Evolutionary conservation across 768 basidiomycete genomes (phyloP).

Genomic region (Lepiota venenata): DNA sequence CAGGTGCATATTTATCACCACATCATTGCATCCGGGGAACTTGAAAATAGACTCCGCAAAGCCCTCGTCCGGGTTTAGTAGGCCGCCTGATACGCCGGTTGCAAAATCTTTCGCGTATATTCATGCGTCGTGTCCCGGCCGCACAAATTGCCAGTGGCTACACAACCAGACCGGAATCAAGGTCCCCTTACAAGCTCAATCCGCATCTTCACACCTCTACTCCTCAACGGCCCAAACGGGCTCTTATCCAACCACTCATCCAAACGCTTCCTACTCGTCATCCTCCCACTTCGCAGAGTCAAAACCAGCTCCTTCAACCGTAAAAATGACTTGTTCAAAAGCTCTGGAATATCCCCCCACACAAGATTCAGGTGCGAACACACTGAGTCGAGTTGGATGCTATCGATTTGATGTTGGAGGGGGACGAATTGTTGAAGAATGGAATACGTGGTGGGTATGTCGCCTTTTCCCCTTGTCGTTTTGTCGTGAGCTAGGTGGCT

Average conservation of each 20-base stretch:
- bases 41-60: too few species aligned
- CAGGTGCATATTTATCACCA: too few species aligned
- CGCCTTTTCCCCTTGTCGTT: background rate
- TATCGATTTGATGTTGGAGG: background rate
- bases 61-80: too few species aligned
- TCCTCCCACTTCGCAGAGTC: background rate
- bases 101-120: too few species aligned
- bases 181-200: too few species aligned
- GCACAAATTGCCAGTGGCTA: too few species aligned
- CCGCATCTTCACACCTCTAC: too few species aligned
- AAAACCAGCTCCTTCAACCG: background rate
- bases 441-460: background rate
- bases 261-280: background rate
- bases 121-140: too few species aligned
- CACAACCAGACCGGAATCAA: too few species aligned
- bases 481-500: background rate
- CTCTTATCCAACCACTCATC: conserved; percentile 2
- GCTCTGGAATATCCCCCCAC: background rate
- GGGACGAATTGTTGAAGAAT: background rate
- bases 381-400: conserved; percentile 1
- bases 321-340: background rate
- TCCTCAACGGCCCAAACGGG: conserved; percentile 11
- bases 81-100: too few species aligned
- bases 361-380: background rate
- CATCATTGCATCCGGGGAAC: too few species aligned